Evolutionary conservation across 2,329 filamentous ascomycete genomes (phyloP).

Genomic region (Didymella exigua): DNA sequence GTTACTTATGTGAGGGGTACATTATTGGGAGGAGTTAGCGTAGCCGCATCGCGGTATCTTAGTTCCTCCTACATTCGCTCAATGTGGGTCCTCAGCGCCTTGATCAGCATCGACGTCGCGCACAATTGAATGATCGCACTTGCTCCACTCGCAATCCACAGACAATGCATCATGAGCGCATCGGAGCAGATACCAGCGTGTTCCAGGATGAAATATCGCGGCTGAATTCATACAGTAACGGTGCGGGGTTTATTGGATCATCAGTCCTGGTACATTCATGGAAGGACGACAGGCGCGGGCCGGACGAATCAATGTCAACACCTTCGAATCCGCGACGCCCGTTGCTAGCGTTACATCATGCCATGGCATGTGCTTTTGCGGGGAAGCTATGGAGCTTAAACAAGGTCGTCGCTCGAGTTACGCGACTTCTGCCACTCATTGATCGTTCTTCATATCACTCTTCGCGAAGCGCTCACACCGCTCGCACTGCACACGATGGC

Average conservation of each 20-base stretch:
- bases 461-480: too few species aligned
- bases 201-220: neutral
- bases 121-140: neutral
- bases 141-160: neutral
- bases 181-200: neutral
- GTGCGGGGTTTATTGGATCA: conserved; percentile 16
- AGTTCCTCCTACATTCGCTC: neutral
- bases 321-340: neutral
- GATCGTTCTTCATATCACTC: neutral
- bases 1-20: conserved; percentile 11
- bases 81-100: neutral
- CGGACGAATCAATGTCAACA: conserved; percentile 13
- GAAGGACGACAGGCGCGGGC: conserved; percentile 6
- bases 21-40: neutral
- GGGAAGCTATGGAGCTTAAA: conserved; percentile 18
- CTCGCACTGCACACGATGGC: conserved; percentile 3
- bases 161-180: neutral
- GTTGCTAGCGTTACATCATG: conserved; percentile 20
- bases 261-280: conserved; percentile 6
- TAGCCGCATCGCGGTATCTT: conserved; percentile 1
- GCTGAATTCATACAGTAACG: conserved; percentile 20
- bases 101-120: conserved; percentile 15
- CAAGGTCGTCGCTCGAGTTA: neutral
- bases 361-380: conserved; percentile 19
- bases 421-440: neutral